Conservation (phyloP, 345 rosid genomes). For the Capsella bursapastoris region DNA sequence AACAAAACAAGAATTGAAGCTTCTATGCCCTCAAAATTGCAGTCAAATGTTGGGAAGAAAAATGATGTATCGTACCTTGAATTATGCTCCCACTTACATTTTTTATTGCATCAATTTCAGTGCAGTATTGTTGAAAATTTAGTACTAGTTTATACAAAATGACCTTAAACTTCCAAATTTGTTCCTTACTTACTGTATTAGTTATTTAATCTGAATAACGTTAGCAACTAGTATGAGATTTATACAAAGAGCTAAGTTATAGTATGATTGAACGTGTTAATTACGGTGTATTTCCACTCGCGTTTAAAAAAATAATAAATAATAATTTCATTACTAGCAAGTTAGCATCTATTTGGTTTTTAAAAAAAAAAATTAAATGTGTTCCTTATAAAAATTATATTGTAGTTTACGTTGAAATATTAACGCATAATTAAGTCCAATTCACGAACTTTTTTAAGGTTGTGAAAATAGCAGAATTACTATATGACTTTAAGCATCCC, state of each 20-base stretch:
- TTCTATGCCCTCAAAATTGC: slow-evolving; percentile 50
- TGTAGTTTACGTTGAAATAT: neutral
- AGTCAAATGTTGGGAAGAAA: slow-evolving; percentile 53
- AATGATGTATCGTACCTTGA: slow-evolving; percentile 49
- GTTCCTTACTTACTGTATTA: too few species aligned
- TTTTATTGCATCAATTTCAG: slow-evolving; percentile 51
- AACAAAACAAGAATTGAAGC: slow-evolving; percentile 53
- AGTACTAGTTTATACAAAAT: neutral
- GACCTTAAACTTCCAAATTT: too few species aligned
- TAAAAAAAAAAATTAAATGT: too few species aligned
- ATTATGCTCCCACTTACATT: slow-evolving; percentile 41
- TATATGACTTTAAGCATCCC: neutral
- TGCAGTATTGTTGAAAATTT: slow-evolving; percentile 26
- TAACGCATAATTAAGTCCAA: neutral
- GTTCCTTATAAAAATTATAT: neutral
- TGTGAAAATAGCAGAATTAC: slow-evolving; percentile 7
- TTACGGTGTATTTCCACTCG: too few species aligned
- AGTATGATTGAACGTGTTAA: too few species aligned
- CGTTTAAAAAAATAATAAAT: too few species aligned
- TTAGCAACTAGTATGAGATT: too few species aligned
- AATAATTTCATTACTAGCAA: too few species aligned
- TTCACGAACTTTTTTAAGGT: neutral
- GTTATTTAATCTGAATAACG: too few species aligned
- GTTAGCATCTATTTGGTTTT: too few species aligned
- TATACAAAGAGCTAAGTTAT: too few species aligned